These are phyloP conservation scores for Neostapfia colusana DNA, from an alignment of 176 grass and related monocot genomes.

Conservation along the genomic window DNA sequence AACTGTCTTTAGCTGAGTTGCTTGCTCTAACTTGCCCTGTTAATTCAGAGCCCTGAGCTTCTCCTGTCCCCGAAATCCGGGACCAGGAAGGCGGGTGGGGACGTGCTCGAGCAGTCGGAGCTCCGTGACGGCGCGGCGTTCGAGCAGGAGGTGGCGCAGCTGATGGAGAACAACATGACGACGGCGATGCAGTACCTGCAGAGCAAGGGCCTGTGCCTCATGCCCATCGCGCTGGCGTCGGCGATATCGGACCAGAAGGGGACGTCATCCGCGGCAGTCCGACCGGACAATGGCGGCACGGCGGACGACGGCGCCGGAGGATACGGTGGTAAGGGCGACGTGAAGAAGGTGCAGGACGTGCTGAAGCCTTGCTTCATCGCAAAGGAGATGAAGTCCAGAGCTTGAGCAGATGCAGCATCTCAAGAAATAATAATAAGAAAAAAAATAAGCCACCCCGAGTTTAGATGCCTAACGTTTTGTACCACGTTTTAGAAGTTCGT, in stretches of 20 bases:
- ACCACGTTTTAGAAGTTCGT: not conserved
- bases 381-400: conserved; percentile 7
- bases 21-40: not conserved
- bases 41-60: conserved; percentile 27
- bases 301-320: too few species aligned
- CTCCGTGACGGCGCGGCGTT: conserved; percentile 37
- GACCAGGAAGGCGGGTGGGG: not conserved
- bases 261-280: conserved; percentile 21
- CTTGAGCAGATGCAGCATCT: not conserved
- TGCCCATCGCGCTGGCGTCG: conserved; percentile 66
- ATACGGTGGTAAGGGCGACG: too few species aligned
- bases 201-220: conserved; percentile 66
- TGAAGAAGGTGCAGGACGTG: not conserved
- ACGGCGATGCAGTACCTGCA: conserved; percentile 80
- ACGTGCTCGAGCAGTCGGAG: conserved; percentile 1
- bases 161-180: conserved; percentile 73
- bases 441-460: not conserved
- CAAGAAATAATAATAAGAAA: not conserved
- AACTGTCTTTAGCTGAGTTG: not conserved
- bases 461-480: conserved; percentile 26
- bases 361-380: not conserved
- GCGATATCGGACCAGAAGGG: conserved; percentile 59
- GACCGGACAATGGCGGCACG: not conserved
- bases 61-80: conserved; percentile 30
- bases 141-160: conserved; percentile 56